Conservation (phyloP, 2,329 filamentous ascomycete species). For the Fulvia fulva region DNA sequence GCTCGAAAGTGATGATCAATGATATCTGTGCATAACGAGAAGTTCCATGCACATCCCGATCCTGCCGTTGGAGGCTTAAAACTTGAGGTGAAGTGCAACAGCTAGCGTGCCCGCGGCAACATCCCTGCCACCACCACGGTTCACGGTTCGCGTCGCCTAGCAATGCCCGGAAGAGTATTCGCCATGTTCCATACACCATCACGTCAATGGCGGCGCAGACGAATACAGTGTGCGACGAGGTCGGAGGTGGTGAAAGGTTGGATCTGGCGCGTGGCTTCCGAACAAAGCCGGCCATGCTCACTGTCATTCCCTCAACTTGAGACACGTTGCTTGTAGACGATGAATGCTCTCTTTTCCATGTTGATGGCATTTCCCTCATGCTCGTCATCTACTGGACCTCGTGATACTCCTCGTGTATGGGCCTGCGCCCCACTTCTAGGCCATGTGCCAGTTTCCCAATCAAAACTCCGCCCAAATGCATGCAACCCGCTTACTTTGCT, state of each 20-base stretch:
- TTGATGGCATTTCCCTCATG: background rate
- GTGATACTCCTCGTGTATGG: background rate
- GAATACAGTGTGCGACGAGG: background rate
- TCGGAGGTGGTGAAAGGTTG: background rate
- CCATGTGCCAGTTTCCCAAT: background rate
- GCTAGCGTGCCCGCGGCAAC: background rate
- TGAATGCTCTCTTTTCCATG: background rate
- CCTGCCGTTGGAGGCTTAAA: background rate
- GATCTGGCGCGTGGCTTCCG: background rate
- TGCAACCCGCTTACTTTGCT: background rate
- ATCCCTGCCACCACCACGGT: background rate
- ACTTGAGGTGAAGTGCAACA: background rate
- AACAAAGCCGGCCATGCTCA: background rate
- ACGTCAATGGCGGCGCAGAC: background rate
- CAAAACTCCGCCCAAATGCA: slow-evolving; percentile 1
- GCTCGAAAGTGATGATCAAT: background rate
- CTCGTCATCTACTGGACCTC: background rate
- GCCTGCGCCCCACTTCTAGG: background rate
- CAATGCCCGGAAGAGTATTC: background rate
- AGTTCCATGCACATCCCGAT: background rate
- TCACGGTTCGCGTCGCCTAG: background rate
- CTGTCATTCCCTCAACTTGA: background rate
- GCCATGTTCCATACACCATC: background rate
- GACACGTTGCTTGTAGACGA: background rate
- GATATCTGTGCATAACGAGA: background rate